These are phyloP conservation scores for Eutrema yunnanense DNA, from an alignment of 345 rosid genomes.

Conservation along the genomic window DNA sequence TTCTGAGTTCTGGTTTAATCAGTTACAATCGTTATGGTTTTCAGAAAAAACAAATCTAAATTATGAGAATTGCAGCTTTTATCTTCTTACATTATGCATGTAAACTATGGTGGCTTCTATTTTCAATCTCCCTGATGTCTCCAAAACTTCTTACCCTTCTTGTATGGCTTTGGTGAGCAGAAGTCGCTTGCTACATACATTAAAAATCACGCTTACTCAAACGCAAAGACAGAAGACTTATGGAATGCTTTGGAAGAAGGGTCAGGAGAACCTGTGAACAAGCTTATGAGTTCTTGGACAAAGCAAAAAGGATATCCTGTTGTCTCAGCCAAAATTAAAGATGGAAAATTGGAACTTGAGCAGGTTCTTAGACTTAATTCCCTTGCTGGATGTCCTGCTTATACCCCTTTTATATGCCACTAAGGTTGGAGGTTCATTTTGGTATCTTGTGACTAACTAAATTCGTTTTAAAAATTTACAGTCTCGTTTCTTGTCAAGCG, in stretches of 20 bases:
- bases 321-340: slow-evolving; percentile 60
- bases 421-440: not conserved
- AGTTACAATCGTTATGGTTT: not conserved
- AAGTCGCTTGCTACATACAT: slow-evolving; percentile 89
- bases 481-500: slow-evolving; percentile 87
- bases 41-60: not conserved
- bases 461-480: slow-evolving; percentile 24
- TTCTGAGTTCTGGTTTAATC: not conserved
- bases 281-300: slow-evolving; percentile 94
- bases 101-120: not conserved
- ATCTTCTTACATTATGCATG: not conserved
- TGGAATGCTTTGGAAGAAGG: slow-evolving; percentile 92
- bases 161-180: slow-evolving; percentile 38
- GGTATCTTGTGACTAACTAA: not conserved
- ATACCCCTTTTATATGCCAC: not conserved
- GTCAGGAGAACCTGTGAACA: slow-evolving; percentile 85
- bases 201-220: slow-evolving; percentile 62
- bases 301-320: slow-evolving; percentile 90
- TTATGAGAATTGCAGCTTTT: not conserved
- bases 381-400: slow-evolving; percentile 1
- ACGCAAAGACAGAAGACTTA: slow-evolving; percentile 89
- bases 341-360: slow-evolving; percentile 73
- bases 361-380: slow-evolving; percentile 46
- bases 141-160: not conserved
- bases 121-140: not conserved